Base-by-base conservation (phyloP, 2,329 filamentous ascomycete genomes). In the Aureobasidium sp. region DNA sequence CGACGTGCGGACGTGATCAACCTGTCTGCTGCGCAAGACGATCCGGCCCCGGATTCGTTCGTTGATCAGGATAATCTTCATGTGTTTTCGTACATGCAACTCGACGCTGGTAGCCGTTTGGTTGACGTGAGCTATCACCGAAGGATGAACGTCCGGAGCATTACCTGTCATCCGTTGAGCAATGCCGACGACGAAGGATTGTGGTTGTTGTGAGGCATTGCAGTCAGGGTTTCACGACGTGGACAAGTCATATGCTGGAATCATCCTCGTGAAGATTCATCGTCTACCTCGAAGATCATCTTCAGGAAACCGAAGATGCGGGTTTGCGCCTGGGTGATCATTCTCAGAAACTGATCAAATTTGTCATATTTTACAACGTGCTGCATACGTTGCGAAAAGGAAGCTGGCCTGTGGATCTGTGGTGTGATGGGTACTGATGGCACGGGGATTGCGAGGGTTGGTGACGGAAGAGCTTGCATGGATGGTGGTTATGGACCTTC, bases 381-480 rank as follows among this genome's bases (percentile, higher is more conserved):
- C 38, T 57, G 53, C 53, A 57, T 37, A 31, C 19, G 29, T n/a
- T 57, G 40, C 40, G 53, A 19, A 57, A 46, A 31, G 38, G 21
- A 37, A 57, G 53, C 23, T 7, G 29, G 23, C 27, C 25, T 17
- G n/a, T 25, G 27, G 51, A 21, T 11, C n/a, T 33, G n/a, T 55
- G 51, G 51, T 55, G 51, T 55, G 51, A 55, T 43, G 11, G 25
- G 11, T 31, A 55, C 27, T 55, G 37, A 42, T 25, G 38, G 38
- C 25, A 55, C 38, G 21, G 47, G 46, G 47, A 40, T 19, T 40
- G 35, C n/a, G 50, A 10, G 37, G 23, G 29, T 40, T 29, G 37
- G 51, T 33, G 25, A 55, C 51, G 51, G 51, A 55, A 31, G n/a
- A 31, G n/a, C 51, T 31, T 55, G 51, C 51, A 55, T 43, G 19